These are phyloP conservation scores for Brachypodium distachyon DNA, from an alignment of 202 grass and related monocot species.

Conservation along the genomic window DNA sequence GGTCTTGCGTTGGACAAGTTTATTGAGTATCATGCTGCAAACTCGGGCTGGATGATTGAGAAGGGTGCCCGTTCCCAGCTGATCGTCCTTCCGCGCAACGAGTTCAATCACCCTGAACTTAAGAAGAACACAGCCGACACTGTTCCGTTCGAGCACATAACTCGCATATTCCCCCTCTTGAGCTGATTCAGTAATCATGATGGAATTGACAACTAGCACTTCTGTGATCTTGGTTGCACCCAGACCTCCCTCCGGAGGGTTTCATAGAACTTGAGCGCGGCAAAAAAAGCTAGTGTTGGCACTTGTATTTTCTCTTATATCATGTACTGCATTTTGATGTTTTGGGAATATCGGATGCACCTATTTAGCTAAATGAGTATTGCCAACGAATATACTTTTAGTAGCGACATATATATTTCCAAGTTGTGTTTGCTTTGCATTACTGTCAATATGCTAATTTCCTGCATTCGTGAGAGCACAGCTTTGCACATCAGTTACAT, in stretches of 20 bases:
- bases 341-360: not conserved
- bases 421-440: not conserved
- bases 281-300: slow-evolving; percentile 21
- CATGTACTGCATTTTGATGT: not conserved
- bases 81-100: slow-evolving; percentile 65
- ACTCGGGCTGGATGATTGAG: slow-evolving; percentile 76
- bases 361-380: not conserved
- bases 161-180: slow-evolving; percentile 78
- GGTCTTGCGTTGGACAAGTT: slow-evolving; percentile 86
- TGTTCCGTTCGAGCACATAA: slow-evolving; percentile 74
- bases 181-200: slow-evolving; percentile 51
- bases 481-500: not conserved
- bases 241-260: not conserved
- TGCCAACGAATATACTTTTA: not conserved
- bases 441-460: not conserved
- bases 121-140: slow-evolving; percentile 78
- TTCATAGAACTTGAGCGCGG: slow-evolving; percentile 5
- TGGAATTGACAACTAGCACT: not conserved
- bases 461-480: not conserved
- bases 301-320: not conserved
- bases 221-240: not conserved
- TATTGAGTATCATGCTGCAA: slow-evolving; percentile 68
- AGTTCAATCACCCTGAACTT: slow-evolving; percentile 87
- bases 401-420: not conserved
- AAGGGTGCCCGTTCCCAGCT: slow-evolving; percentile 56